A percentile compares a stretch with the other conserved stretches of the same genome.
Evolutionary conservation across 2,329 filamentous ascomycete species (phyloP).

Genomic region (Cyanodermella asteris): DNA sequence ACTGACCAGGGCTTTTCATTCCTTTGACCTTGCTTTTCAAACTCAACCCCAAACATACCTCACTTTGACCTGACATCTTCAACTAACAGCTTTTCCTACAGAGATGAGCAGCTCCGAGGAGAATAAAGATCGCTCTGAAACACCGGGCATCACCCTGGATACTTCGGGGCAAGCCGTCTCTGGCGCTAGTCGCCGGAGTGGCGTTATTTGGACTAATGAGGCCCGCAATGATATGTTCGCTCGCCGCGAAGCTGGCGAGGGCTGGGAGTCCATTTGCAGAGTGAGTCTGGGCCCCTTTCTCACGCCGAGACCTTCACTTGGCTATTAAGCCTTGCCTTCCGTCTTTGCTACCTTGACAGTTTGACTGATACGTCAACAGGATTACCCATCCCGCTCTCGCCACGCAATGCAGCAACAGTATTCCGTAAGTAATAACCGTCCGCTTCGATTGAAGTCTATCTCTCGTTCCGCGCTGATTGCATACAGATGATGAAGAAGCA

Average conservation of each 20-base stretch:
- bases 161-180: background rate
- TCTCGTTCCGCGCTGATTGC: constrained; percentile 1
- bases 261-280: constrained; percentile 3
- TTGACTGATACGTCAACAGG: constrained; percentile 1
- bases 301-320: background rate
- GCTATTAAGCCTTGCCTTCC: background rate
- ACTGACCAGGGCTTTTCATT: no score
- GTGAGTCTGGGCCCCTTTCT: background rate
- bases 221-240: constrained; percentile 2
- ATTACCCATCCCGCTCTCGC: constrained; percentile 3
- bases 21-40: no score
- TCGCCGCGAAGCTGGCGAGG: constrained; percentile 2
- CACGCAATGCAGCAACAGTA: constrained; percentile 5
- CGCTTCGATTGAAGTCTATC: no score
- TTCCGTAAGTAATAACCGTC: constrained; percentile 1
- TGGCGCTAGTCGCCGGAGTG: background rate
- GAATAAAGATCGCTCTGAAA: no score
- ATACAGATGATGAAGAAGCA: constrained; percentile 4
- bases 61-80: background rate
- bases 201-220: constrained; percentile 1
- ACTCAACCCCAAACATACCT: background rate
- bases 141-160: background rate
- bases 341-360: background rate
- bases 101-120: no score
- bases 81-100: no score